Base-by-base conservation (phyloP, 768 basidiomycete species). In the Rhizopogon salebrosus region DNA sequence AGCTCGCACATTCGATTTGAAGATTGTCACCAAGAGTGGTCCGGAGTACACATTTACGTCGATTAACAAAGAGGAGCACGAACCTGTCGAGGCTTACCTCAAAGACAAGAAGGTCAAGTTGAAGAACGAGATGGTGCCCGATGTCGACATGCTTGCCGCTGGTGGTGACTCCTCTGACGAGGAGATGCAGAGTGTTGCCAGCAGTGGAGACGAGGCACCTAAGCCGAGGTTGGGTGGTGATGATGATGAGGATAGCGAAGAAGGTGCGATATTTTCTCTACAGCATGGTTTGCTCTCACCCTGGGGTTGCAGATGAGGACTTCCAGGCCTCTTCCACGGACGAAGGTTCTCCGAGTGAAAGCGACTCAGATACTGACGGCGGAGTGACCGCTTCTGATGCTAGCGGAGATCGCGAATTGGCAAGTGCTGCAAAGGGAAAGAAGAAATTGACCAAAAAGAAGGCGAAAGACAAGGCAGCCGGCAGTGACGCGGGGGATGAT, bases 11-110 rank as follows among this genome's bases (percentile, higher is more conserved):
- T 97, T 98, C 68, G 95, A 98, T 69, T 75, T 98, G 65, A 86
- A 89, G 62, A 87, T 98, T 59, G 83, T 91, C 42, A 86, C 88
- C 24, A 92, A 92, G 71, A 79, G 75, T 36, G 92, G 89, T 1
- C 82, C 89, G 1, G 92, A 95, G 61, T 83, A 89, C 67, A 87
- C 82, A 18, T 99, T 99, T 70, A 89, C 89, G 1, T 89, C 92
- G 2, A 87, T 99, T 70, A 90, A 90, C 71, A 98, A 95, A 71
- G 95, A 98, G 65, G 97, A 99, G 64, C 87, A 93, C 58, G 89
- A 89, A 54, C 78, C 82, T 13, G 88, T 91, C 29, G 90, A 93
- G 62, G 76, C 80, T 20, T 98, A 91, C 68, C 71, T 99, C 60
- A 84, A 84, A 61, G 85, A 88, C 26, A 95, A 97, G 78, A 95